A percentile compares a stretch with the other conserved stretches of the same genome.
Conservation (phyloP, 495 filamentous ascomycete genomes). For the Saxispiralis lemnorum region DNA sequence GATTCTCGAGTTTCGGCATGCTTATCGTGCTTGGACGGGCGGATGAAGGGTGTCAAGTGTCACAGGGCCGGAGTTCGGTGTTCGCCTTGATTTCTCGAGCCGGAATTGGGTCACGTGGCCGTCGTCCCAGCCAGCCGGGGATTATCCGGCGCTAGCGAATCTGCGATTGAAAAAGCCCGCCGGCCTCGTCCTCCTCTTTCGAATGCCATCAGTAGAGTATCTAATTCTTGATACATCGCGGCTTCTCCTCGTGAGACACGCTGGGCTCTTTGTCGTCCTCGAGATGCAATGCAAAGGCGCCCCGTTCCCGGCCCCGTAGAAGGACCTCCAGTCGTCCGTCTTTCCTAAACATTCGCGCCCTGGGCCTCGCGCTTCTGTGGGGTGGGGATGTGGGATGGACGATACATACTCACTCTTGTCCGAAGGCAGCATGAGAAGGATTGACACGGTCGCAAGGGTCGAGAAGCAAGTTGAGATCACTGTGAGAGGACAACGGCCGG, state of each 20-base stretch:
- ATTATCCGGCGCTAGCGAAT: slow-evolving; percentile 5
- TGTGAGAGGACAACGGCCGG: too few species aligned
- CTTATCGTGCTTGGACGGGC: too few species aligned
- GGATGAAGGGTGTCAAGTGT: too few species aligned
- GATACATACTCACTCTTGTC: slow-evolving; percentile 7
- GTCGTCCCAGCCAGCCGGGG: slow-evolving; percentile 3
- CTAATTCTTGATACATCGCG: background rate
- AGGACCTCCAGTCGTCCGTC: slow-evolving; percentile 4
- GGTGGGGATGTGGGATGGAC: slow-evolving; percentile 14
- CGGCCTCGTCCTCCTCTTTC: slow-evolving; percentile 9
- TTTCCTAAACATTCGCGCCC: slow-evolving; percentile 7
- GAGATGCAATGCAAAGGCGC: background rate
- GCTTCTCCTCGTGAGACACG: slow-evolving; percentile 2
- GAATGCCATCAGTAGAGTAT: background rate
- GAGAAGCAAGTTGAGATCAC: too few species aligned
- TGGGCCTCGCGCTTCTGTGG: background rate
- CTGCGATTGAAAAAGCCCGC: slow-evolving; percentile 10
- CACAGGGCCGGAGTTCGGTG: too few species aligned
- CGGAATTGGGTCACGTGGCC: too few species aligned
- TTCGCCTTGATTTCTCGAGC: background rate
- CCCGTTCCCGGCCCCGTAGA: slow-evolving; percentile 20
- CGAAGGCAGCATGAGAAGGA: background rate
- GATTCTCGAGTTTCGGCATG: too few species aligned
- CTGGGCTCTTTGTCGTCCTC: slow-evolving; percentile 2
- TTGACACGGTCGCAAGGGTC: too few species aligned